These are phyloP conservation scores for Ceratocystis huliohia DNA, from an alignment of 2,329 filamentous ascomycete species.

Conservation along the genomic window DNA sequence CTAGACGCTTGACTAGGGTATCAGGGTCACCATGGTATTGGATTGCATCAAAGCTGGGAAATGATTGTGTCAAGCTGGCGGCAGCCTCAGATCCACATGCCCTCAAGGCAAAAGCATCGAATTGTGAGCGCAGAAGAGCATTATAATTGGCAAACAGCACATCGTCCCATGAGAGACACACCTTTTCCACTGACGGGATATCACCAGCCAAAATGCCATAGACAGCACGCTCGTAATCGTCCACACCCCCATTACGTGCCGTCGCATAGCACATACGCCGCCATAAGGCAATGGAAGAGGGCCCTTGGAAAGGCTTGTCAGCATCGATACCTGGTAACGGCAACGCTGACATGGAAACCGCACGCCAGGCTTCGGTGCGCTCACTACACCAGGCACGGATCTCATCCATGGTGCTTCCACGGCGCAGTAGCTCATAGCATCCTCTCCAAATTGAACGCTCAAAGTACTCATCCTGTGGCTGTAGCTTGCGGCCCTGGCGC, in stretches of 20 bases:
- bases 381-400: slow-evolving; percentile 80
- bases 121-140: slow-evolving; percentile 65
- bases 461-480: slow-evolving; percentile 74
- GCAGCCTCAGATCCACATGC: slow-evolving; percentile 42
- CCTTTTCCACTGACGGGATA: slow-evolving; percentile 59
- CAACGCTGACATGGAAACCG: slow-evolving; percentile 64
- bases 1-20: slow-evolving; percentile 43
- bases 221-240: slow-evolving; percentile 75
- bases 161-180: slow-evolving; percentile 74
- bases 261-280: slow-evolving; percentile 62
- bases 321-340: slow-evolving; percentile 42
- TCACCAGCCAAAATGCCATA: slow-evolving; percentile 87
- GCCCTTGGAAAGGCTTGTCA: slow-evolving; percentile 31
- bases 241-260: slow-evolving; percentile 55
- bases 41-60: slow-evolving; percentile 52
- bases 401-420: slow-evolving; percentile 60
- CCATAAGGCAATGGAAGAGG: slow-evolving; percentile 48
- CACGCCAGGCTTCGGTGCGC: slow-evolving; percentile 78
- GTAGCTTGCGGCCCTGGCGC: slow-evolving; percentile 62
- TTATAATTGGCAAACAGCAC: slow-evolving; percentile 80
- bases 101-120: slow-evolving; percentile 55
- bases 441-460: slow-evolving; percentile 85
- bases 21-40: slow-evolving; percentile 46
- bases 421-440: slow-evolving; percentile 84
- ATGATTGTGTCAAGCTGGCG: slow-evolving; percentile 43